phyloP scores from a whole-genome alignment of 192 early-diverging fungal genomes.

The Backusella circina region DNA sequence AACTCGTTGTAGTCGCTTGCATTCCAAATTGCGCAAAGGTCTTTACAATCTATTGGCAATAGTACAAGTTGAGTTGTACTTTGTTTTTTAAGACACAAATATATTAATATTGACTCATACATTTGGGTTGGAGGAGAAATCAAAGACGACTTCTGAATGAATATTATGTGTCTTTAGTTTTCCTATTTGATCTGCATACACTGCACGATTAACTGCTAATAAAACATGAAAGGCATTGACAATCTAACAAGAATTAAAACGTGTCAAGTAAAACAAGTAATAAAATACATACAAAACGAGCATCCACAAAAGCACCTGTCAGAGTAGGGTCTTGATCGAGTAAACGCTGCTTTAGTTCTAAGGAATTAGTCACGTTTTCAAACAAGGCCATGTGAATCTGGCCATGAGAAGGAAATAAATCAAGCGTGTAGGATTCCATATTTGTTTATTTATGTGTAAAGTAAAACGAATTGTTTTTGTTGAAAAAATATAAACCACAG shows the following conservation, averaged over 20 bases:
- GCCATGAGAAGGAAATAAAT: slow-evolving; percentile 28
- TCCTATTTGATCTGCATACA: slow-evolving; percentile 39
- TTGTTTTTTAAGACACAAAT: too few species aligned
- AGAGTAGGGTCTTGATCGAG: slow-evolving; percentile 32
- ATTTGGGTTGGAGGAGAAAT: slow-evolving; percentile 50
- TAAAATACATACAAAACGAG: slow-evolving; percentile 27
- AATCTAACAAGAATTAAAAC: slow-evolving; percentile 34
- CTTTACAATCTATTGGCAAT: slow-evolving; percentile 45
- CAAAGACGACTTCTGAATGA: slow-evolving; percentile 57
- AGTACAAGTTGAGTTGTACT: not conserved
- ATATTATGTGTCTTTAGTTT: slow-evolving; percentile 54
- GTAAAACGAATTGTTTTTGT: too few species aligned
- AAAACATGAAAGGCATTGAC: slow-evolving; percentile 48
- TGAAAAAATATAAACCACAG: too few species aligned
- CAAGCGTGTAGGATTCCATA: slow-evolving; percentile 41
- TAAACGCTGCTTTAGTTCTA: slow-evolving; percentile 34
- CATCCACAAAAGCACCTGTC: slow-evolving; percentile 35
- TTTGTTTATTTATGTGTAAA: not conserved
- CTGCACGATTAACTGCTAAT: slow-evolving; percentile 46
- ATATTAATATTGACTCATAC: too few species aligned
- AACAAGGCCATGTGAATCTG: slow-evolving; percentile 34
- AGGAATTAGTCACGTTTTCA: slow-evolving; percentile 32
- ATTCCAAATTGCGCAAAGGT: slow-evolving; percentile 49
- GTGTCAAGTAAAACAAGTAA: not conserved
- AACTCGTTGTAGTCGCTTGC: slow-evolving; percentile 36